These are phyloP conservation scores for Tetracladium setigerum DNA, from an alignment of 495 filamentous ascomycete species.

Conservation along the genomic window DNA sequence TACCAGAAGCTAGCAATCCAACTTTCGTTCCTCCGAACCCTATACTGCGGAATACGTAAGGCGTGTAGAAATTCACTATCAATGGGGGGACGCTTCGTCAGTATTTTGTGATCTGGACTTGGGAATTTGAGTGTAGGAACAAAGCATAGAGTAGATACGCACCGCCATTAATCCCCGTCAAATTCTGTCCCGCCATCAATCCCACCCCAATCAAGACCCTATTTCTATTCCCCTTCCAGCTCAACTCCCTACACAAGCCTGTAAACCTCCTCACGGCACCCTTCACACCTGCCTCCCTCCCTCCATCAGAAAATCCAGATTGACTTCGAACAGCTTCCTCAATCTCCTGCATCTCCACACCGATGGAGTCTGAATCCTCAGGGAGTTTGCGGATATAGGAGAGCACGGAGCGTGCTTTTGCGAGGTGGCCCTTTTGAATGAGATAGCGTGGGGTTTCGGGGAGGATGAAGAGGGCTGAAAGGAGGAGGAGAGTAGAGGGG, in stretches of 20 bases:
- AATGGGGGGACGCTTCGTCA: too few species aligned
- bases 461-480: slow-evolving; percentile 40
- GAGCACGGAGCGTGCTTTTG: slow-evolving; percentile 48
- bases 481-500: slow-evolving; percentile 46
- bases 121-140: slow-evolving; percentile 8
- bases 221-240: slow-evolving; percentile 39
- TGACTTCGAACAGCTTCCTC: slow-evolving; percentile 44
- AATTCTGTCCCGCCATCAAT: slow-evolving; percentile 60
- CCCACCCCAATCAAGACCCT: slow-evolving; percentile 56
- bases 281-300: slow-evolving; percentile 30
- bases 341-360: slow-evolving; percentile 56
- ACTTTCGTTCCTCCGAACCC: slow-evolving; percentile 45
- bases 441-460: slow-evolving; percentile 59
- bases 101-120: too few species aligned
- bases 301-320: slow-evolving; percentile 32
- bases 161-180: slow-evolving; percentile 51
- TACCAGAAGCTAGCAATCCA: slow-evolving; percentile 41
- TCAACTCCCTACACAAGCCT: slow-evolving; percentile 61
- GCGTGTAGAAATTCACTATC: slow-evolving; percentile 55
- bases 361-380: slow-evolving; percentile 49
- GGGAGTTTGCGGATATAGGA: slow-evolving; percentile 55
- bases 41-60: slow-evolving; percentile 52
- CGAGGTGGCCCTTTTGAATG: slow-evolving; percentile 42
- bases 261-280: neutral
- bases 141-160: too few species aligned